Evolutionary conservation across 192 early-diverging fungal genomes (phyloP), one percentile per base, ranked within the genome.

Genomic region (Coemansia sp.): DNA sequence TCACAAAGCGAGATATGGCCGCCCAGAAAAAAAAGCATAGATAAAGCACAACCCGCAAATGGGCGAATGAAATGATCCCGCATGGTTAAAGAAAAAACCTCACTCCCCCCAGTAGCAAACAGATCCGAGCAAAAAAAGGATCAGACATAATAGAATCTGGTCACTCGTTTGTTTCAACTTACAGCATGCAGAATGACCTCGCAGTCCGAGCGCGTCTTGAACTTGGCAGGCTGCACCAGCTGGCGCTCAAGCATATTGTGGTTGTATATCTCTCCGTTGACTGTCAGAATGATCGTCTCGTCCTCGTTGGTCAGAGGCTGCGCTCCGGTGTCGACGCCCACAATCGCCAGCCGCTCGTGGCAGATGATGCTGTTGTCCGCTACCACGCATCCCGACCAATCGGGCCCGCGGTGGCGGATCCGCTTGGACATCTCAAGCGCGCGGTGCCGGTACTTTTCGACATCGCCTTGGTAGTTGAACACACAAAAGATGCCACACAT

Each of bases 201-300:
- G 84, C 97, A 99, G 80, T 99, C 97, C 63, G 97, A 99, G 69
- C 94, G 90, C 63, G 97, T 99, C 85, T 95, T 92, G 89, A 99
- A 99, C 51, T 72, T 68, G 62, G 85, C 78, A 7, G 85, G 83
- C 47, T 84, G 72, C 84, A 92, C 91, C 66, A 97, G 88, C 72
- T 83, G 61, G 72, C 87, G 85, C 66, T 89, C 85, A 9, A 99
- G 89, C 41, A 85, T 74, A 71, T 91, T 89, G 86, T 99, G 95
- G 90, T 99, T 99, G 87, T 99, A 99, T 79, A 99, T 99, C 78
- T 99, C 97, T 66, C 97, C 97, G 84, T 99, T 99, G 71, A 98
- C 97, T 26, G 88, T 84, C 61, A 99, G 87, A 62, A 99, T 85
- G 45, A 99, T 67, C 51, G 88, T 77, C 63, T 92, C 94, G 75